A percentile compares a stretch with the other conserved stretches of the same genome.
Conservation (phyloP, 345 rosid genomes). For the Citrus reticulata region DNA sequence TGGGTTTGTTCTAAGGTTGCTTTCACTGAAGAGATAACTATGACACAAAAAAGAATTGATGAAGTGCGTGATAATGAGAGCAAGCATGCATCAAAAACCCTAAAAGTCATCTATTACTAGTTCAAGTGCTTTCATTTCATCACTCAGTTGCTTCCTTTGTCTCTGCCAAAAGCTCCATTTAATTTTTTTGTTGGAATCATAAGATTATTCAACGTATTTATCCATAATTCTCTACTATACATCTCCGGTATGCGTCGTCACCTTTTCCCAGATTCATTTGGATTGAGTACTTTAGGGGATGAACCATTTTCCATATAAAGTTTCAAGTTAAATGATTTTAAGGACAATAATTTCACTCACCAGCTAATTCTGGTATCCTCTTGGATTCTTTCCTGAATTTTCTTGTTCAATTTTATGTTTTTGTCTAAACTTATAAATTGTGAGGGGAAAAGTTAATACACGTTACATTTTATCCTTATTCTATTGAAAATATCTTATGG, state of each 20-base stretch:
- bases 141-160: neutral
- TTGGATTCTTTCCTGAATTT: neutral
- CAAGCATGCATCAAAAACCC: slow-evolving; percentile 20
- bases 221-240: neutral
- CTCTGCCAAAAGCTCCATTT: slow-evolving; percentile 3
- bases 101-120: slow-evolving; percentile 16
- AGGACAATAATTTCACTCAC: slow-evolving; percentile 6
- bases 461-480: neutral
- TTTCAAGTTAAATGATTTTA: slow-evolving; percentile 8
- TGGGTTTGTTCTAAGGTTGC: slow-evolving; percentile 71
- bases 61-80: slow-evolving; percentile 39
- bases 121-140: slow-evolving; percentile 35
- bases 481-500: neutral
- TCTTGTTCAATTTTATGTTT: neutral
- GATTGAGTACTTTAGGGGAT: slow-evolving; percentile 13
- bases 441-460: neutral
- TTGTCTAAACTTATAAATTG: neutral
- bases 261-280: slow-evolving; percentile 15
- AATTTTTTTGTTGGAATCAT: neutral
- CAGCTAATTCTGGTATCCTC: slow-evolving; percentile 2
- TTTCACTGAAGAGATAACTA: slow-evolving; percentile 58
- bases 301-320: slow-evolving; percentile 33
- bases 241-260: neutral
- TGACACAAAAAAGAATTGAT: slow-evolving; percentile 24
- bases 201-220: neutral